These are phyloP conservation scores for Knoxdaviesia capensis DNA, from an alignment of 2,329 filamentous ascomycete species.

Conservation along the genomic window DNA sequence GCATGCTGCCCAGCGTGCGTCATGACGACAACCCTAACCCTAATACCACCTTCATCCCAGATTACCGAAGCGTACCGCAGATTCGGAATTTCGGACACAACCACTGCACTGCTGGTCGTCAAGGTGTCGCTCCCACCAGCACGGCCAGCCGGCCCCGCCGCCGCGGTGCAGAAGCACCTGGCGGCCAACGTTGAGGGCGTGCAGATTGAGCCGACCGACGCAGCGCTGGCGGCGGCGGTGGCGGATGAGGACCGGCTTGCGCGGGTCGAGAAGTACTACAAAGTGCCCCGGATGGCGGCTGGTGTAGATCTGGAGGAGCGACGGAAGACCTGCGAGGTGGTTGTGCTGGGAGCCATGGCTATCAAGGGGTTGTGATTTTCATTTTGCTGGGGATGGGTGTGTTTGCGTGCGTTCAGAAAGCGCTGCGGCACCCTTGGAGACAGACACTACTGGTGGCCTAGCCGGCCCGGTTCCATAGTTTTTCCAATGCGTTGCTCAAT, in stretches of 20 bases:
- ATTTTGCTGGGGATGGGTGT: no score
- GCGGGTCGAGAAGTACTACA: conserved; percentile 63
- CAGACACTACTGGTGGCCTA: no score
- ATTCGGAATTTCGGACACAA: conserved; percentile 59
- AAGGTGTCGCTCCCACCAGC: conserved; percentile 42
- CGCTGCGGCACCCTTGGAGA: no score
- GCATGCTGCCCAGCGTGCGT: neutral
- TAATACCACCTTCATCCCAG: conserved; percentile 20
- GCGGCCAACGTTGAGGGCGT: conserved; percentile 38
- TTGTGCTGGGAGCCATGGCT: conserved; percentile 61
- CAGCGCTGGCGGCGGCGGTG: conserved; percentile 35
- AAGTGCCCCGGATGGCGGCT: conserved; percentile 44
- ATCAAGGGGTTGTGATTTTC: conserved; percentile 31
- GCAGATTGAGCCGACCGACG: conserved; percentile 38
- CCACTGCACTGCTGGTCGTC: conserved; percentile 54
- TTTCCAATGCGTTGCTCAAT: no score
- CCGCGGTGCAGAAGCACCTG: conserved; percentile 38
- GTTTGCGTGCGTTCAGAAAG: no score
- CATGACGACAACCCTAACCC: neutral
- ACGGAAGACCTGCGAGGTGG: conserved; percentile 41
- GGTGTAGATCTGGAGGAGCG: conserved; percentile 21
- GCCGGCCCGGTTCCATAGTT: no score
- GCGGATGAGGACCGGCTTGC: conserved; percentile 28
- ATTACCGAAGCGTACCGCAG: conserved; percentile 82
- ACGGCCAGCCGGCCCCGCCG: conserved; percentile 9